phyloP scores from a whole-genome alignment of 2,329 filamentous ascomycete genomes.

The Apiospora arundinis region DNA sequence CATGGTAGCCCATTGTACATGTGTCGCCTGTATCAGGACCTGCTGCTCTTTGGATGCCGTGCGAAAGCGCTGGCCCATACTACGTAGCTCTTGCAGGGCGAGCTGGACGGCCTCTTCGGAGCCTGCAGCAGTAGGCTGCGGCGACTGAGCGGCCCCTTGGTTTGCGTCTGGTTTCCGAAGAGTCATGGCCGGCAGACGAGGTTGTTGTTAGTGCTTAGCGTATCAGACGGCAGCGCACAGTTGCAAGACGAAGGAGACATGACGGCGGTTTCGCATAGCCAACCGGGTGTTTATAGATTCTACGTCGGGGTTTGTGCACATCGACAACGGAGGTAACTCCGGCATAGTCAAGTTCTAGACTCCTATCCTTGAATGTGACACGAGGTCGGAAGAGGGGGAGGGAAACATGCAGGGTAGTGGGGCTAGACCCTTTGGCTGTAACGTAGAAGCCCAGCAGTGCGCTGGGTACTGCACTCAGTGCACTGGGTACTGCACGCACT shows the following conservation, averaged over 20 bases:
- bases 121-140: not conserved
- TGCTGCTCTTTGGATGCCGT: conserved; percentile 9
- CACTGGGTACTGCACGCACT: not conserved
- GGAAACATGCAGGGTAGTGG: not conserved
- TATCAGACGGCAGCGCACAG: not conserved
- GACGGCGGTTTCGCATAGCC: not conserved
- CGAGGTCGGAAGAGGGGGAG: not conserved
- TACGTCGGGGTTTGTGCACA: not conserved
- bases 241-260: not conserved
- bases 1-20: conserved; percentile 14
- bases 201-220: not conserved
- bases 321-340: not conserved
- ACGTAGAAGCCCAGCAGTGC: not conserved
- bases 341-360: not conserved
- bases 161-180: not conserved
- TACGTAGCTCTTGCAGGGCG: not conserved
- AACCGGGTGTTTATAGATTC: not conserved
- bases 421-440: conserved; percentile 2
- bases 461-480: not conserved
- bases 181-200: not conserved
- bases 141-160: too few species aligned
- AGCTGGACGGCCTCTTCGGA: conserved; percentile 9
- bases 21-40: conserved; percentile 9
- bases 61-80: conserved; percentile 6
- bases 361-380: not conserved